phyloP scores from a whole-genome alignment of 352 stramenopile species.

The Globisporangium recalcitrans region DNA sequence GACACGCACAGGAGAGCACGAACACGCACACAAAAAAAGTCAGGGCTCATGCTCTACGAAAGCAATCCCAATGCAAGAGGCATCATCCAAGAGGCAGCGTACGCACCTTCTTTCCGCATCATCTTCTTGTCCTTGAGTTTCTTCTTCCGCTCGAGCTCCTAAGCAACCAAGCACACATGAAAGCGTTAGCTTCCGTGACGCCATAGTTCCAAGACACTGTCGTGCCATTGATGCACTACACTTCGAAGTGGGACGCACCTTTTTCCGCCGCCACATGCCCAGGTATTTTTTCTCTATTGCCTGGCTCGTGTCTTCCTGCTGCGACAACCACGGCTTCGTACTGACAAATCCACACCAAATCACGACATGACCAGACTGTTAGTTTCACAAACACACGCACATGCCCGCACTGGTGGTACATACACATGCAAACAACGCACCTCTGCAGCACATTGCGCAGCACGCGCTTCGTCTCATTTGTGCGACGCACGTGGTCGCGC shows the following conservation, averaged over 20 bases:
- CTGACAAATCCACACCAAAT: conserved; percentile 17
- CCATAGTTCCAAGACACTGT: neutral
- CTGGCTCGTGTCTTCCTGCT: conserved; percentile 39
- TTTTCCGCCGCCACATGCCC: conserved; percentile 58
- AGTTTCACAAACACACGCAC: neutral
- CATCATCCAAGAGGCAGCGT: no score
- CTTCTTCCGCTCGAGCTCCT: conserved; percentile 68
- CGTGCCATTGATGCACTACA: neutral
- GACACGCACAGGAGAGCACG: no score
- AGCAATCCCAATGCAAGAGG: neutral
- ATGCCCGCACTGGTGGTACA: neutral
- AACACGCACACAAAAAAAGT: no score
- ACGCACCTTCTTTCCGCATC: conserved; percentile 61
- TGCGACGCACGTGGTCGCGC: conserved; percentile 31
- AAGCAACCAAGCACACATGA: neutral
- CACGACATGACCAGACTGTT: neutral
- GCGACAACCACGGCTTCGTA: conserved; percentile 58
- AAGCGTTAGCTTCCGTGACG: neutral
- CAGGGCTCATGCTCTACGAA: neutral
- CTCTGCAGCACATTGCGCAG: conserved; percentile 48
- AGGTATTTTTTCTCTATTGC: conserved; percentile 51
- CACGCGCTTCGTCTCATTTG: conserved; percentile 57
- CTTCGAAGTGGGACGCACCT: conserved; percentile 38
- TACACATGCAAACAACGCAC: conserved; percentile 24
- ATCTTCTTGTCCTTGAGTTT: conserved; percentile 73